phyloP scores from a whole-genome alignment of 306 rosid species.

The Cercis canadensis region DNA sequence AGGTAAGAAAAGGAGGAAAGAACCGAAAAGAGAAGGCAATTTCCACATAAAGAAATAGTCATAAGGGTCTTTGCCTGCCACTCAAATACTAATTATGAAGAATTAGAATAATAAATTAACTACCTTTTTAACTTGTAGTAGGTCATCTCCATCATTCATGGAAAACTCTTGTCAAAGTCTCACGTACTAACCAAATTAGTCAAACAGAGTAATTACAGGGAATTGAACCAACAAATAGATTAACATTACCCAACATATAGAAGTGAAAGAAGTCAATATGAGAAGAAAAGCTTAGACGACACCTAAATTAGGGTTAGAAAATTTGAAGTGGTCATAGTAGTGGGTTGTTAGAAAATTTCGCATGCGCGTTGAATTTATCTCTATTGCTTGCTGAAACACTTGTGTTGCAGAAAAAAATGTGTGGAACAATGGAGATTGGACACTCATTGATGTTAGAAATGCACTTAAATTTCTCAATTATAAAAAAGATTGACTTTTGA shows the following conservation, averaged over 20 bases:
- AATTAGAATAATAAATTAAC: too few species aligned
- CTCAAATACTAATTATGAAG: neutral
- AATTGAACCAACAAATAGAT: too few species aligned
- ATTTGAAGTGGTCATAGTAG: too few species aligned
- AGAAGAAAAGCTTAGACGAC: too few species aligned
- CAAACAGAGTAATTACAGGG: too few species aligned
- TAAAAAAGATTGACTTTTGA: neutral
- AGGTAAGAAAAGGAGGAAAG: too few species aligned
- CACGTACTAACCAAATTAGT: neutral
- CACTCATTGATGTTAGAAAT: neutral
- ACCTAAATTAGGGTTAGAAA: too few species aligned
- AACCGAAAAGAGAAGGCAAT: neutral
- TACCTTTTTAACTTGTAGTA: neutral
- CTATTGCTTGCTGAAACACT: neutral
- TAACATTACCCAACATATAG: too few species aligned
- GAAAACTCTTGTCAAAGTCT: neutral
- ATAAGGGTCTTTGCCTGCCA: neutral
- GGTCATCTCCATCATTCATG: slow-evolving; percentile 30
- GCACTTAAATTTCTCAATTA: neutral
- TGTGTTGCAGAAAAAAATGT: neutral
- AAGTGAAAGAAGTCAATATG: too few species aligned
- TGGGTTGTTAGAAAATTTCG: slow-evolving; percentile 2
- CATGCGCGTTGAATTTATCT: slow-evolving; percentile 42
- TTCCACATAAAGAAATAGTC: neutral
- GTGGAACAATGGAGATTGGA: slow-evolving; percentile 2